phyloP scores from a whole-genome alignment of 2,329 filamentous ascomycete species.

The Botrytis cinerea region DNA sequence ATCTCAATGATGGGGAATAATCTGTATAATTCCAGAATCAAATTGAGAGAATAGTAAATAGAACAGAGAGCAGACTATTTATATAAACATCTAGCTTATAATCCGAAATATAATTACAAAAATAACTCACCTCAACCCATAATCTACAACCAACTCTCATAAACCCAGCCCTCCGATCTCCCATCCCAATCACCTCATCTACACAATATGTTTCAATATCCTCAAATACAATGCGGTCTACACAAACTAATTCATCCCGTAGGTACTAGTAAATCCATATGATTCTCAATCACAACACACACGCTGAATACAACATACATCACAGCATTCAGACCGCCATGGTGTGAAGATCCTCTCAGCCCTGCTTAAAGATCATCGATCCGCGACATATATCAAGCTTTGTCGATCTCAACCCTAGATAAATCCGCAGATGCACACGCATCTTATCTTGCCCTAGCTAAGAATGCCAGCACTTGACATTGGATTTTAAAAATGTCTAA shows the following conservation, averaged over 20 bases:
- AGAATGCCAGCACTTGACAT: background rate
- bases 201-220: background rate
- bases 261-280: background rate
- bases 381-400: too few relatives aligned
- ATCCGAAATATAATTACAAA: background rate
- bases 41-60: background rate
- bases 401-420: too few relatives aligned
- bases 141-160: background rate
- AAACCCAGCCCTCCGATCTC: background rate
- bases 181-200: background rate
- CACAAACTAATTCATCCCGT: background rate
- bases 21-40: background rate
- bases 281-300: background rate
- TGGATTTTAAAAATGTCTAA: background rate
- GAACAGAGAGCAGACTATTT: background rate
- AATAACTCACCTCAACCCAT: background rate
- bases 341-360: background rate
- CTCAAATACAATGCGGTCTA: background rate
- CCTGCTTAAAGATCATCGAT: too few relatives aligned
- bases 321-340: background rate
- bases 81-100: background rate
- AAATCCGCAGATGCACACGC: too few relatives aligned
- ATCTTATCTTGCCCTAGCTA: background rate
- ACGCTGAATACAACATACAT: background rate
- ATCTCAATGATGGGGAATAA: background rate